Conservation (phyloP, 768 basidiomycete species). For the Boletus edulis region DNA sequence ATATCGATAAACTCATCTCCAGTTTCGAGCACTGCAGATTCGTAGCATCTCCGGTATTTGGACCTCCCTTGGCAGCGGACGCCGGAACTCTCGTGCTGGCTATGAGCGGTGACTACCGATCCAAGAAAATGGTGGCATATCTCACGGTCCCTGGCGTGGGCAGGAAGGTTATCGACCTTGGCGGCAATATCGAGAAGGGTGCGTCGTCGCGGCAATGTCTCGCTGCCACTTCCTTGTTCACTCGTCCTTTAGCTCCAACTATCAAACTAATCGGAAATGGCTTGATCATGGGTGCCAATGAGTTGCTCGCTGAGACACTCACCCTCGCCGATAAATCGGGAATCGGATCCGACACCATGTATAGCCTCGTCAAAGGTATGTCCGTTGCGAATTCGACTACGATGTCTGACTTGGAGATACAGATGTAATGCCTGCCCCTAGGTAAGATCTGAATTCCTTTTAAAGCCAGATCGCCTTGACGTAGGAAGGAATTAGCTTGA, state of each 20-base stretch:
- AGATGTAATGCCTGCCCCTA: constrained; percentile 71
- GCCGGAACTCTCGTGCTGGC: constrained; percentile 64
- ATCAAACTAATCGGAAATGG: constrained; percentile 83
- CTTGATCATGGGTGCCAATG: constrained; percentile 71
- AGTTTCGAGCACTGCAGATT: constrained; percentile 56
- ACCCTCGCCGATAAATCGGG: constrained; percentile 85
- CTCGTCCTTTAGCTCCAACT: constrained; percentile 47
- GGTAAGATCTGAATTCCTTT: constrained; percentile 33
- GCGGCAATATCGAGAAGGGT: constrained; percentile 85
- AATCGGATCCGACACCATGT: constrained; percentile 60
- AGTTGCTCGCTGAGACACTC: constrained; percentile 78
- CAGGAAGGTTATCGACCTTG: constrained; percentile 75
- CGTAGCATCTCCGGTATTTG: constrained; percentile 78
- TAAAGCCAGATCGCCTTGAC: not conserved
- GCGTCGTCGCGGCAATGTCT: not conserved
- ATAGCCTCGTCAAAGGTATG: constrained; percentile 56
- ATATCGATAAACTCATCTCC: constrained; percentile 68
- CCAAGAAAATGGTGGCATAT: constrained; percentile 78
- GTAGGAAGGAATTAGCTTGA: constrained; percentile 35
- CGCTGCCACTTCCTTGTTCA: not conserved
- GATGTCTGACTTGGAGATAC: constrained; percentile 16
- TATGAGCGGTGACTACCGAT: constrained; percentile 78
- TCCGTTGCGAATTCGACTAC: not conserved
- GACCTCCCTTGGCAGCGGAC: constrained; percentile 64
- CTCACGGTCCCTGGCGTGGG: constrained; percentile 79